These are phyloP conservation scores for Phaeoacremonium minimum DNA, from an alignment of 2,329 filamentous ascomycete genomes.

Conservation along the genomic window DNA sequence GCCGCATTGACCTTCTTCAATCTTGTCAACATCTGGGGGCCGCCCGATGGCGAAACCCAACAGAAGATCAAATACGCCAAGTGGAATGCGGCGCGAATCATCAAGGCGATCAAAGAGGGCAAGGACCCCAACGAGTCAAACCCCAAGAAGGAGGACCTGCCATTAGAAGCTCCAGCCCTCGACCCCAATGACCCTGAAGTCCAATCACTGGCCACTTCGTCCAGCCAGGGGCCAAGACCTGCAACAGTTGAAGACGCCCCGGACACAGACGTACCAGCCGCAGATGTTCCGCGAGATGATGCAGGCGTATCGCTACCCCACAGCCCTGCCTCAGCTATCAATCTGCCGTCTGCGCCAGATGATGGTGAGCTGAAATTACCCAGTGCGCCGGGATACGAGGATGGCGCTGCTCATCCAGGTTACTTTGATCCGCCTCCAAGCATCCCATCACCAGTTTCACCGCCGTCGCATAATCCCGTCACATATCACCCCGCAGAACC, in stretches of 20 bases:
- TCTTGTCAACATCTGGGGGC: constrained; percentile 78
- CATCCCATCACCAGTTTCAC: constrained; percentile 18
- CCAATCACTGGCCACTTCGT: constrained; percentile 38
- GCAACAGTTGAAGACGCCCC: constrained; percentile 50
- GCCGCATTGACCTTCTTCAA: constrained; percentile 92
- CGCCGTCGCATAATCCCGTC: constrained; percentile 20
- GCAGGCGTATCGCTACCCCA: constrained; percentile 27
- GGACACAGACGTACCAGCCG: too few relatives aligned
- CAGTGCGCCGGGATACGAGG: constrained; percentile 17
- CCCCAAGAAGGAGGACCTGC: constrained; percentile 56
- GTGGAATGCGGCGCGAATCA: constrained; percentile 88
- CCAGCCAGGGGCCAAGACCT: constrained; percentile 21
- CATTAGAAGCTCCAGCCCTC: constrained; percentile 38
- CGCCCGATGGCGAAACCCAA: constrained; percentile 67
- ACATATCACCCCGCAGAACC: constrained; percentile 16
- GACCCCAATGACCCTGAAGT: constrained; percentile 64
- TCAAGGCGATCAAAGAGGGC: constrained; percentile 85
- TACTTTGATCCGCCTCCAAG: constrained; percentile 11
- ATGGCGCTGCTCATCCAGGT: constrained; percentile 5
- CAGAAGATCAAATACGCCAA: constrained; percentile 96
- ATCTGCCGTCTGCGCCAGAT: constrained; percentile 14
- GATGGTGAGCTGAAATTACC: constrained; percentile 19
- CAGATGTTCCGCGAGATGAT: constrained; percentile 25
- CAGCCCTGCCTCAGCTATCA: constrained; percentile 29
- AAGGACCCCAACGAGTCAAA: constrained; percentile 91